phyloP scores from a whole-genome alignment of 805 yeast species.

The Wickerhamiella hasegawae region DNA sequence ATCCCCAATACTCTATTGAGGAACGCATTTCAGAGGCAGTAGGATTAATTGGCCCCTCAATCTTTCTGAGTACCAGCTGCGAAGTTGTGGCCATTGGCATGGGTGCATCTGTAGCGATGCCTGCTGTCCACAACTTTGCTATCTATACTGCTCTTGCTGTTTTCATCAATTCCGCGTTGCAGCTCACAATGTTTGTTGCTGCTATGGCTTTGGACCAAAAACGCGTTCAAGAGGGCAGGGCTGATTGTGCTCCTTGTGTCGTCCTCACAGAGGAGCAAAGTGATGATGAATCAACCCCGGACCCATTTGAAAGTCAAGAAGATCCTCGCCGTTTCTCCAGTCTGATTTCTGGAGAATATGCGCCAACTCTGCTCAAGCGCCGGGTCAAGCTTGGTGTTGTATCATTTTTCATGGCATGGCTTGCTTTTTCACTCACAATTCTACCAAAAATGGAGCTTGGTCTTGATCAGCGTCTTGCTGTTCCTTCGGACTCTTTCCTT shows the following conservation, averaged over 20 bases:
- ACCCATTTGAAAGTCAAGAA: slow-evolving; percentile 8
- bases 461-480: slow-evolving; percentile 75
- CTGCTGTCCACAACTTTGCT: slow-evolving; percentile 91
- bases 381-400: slow-evolving; percentile 34
- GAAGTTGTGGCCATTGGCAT: slow-evolving; percentile 68
- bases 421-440: slow-evolving; percentile 51
- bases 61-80: slow-evolving; percentile 56
- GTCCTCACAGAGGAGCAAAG: slow-evolving; percentile 5
- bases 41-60: slow-evolving; percentile 73
- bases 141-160: slow-evolving; percentile 80
- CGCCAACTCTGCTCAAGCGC: slow-evolving; percentile 40
- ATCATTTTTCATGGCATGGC: slow-evolving; percentile 40
- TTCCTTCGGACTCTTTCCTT: slow-evolving; percentile 70
- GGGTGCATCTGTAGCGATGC: slow-evolving; percentile 79
- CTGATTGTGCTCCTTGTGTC: slow-evolving; percentile 49
- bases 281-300: slow-evolving; percentile 6
- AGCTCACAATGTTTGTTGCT: slow-evolving; percentile 67
- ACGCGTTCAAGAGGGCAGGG: slow-evolving; percentile 39
- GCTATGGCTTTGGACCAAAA: slow-evolving; percentile 52
- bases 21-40: slow-evolving; percentile 48
- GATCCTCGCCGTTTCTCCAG: slow-evolving; percentile 24
- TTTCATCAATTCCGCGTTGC: slow-evolving; percentile 56
- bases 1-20: slow-evolving; percentile 34
- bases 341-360: slow-evolving; percentile 34
- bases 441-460: slow-evolving; percentile 64